A percentile compares a stretch with the other conserved stretches of the same genome.
Conservation (phyloP, 805 yeast genomes). For the Nakazawaea ernobii region DNA sequence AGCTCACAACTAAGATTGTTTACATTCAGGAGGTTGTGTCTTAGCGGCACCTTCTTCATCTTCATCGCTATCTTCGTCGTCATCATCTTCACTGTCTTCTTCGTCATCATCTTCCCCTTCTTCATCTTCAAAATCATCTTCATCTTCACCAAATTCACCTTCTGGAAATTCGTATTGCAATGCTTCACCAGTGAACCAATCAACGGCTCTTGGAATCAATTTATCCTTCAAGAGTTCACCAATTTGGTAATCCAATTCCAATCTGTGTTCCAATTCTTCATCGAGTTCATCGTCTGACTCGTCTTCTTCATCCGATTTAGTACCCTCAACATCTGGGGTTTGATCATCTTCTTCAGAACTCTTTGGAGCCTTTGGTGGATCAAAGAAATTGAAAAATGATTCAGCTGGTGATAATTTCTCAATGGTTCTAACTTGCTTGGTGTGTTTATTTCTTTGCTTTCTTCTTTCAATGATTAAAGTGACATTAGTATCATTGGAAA, state of each 20-base stretch:
- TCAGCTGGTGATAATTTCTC: constrained; percentile 93
- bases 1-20: constrained; percentile 65
- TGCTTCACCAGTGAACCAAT: constrained; percentile 98
- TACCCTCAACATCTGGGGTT: constrained; percentile 29
- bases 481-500: constrained; percentile 69
- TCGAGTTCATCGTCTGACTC: constrained; percentile 59
- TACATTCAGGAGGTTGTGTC: constrained; percentile 72
- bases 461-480: constrained; percentile 87
- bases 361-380: constrained; percentile 77
- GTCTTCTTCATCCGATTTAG: constrained; percentile 33
- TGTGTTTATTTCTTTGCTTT: constrained; percentile 94
- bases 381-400: constrained; percentile 93
- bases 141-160: constrained; percentile 44
- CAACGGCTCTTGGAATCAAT: constrained; percentile 92
- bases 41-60: constrained; percentile 39
- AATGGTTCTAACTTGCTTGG: constrained; percentile 93
- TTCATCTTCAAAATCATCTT: constrained; percentile 55
- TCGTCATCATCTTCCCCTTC: constrained; percentile 58
- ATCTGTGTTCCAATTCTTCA: constrained; percentile 72
- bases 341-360: constrained; percentile 26
- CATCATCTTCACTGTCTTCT: constrained; percentile 55
- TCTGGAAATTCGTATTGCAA: constrained; percentile 59
- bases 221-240: constrained; percentile 97
- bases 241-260: constrained; percentile 89
- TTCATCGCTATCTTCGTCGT: constrained; percentile 56